Evolutionary conservation across 495 filamentous ascomycete genomes (phyloP), one percentile per base, ranked within the genome.

Genomic region (Margaritispora aquatica): DNA sequence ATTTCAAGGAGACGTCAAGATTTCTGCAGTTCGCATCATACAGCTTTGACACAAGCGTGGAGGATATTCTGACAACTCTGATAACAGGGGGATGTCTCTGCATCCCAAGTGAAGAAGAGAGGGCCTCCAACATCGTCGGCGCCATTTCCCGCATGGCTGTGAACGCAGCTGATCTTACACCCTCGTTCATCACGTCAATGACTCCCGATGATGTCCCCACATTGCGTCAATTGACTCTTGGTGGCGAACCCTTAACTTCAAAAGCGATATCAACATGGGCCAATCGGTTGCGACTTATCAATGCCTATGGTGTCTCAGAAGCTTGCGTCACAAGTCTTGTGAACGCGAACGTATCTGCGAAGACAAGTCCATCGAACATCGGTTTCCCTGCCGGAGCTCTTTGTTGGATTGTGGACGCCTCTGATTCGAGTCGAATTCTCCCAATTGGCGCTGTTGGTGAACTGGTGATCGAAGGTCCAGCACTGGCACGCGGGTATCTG

Each of bases 11-110:
- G 2, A 66, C 66, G 3, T 76, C 82, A 1, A 78, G 80, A 31
- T 69, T 92, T 22, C 70, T 95, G 2, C 88, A 91, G 65, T 82
- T 86, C 8, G 90, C 83, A 62, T 88, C 85, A 0, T 83, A 87
- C 65, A 83, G 81, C 11, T 92, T 90, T 64, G 85, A 89, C 66
- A 84, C 89, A n/a, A 89, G 87, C 0, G 85, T 93, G 1, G 89
- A 90, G 61, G 89, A 92, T 61, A 86, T 90, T n/a, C 89, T 92
- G 64, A 90, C 88, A 58, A 70, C 89, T 10, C 91, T 86, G 88
- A 77, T 77, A 21, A 75, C 75, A 34, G 87, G 87, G n/a, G 85
- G 89, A 71, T 84, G 82, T 59, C 73, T 93, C 21, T 92, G 85
- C 66, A 81, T 86, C 4, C 83, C 78, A 11, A 77, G 78, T 2